Evolutionary conservation across 257 asterid species (phyloP).

Genomic region (Agastache rugosa): DNA sequence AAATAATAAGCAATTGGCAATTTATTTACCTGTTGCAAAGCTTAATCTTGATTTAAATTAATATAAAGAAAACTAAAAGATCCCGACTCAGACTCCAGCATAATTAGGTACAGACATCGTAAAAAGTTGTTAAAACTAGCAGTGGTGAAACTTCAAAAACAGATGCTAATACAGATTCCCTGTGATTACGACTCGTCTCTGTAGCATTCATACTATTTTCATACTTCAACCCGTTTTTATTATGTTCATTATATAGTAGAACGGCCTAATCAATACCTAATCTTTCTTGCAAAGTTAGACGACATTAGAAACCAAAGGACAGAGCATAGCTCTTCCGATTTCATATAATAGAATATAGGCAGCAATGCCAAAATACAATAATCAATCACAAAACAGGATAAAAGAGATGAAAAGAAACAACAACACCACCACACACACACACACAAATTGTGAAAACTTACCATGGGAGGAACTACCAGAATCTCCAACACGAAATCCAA

Average conservation of each 20-base stretch:
- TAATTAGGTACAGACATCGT: background rate
- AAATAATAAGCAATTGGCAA: too few relatives aligned
- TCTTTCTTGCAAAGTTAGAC: background rate
- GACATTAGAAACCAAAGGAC: background rate
- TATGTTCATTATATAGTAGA: background rate
- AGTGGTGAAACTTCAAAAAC: background rate
- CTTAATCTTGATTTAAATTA: background rate
- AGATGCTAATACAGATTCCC: background rate
- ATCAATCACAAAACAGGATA: background rate
- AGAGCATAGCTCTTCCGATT: background rate
- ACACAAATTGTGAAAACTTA: conserved; percentile 35
- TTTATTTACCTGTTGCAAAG: too few relatives aligned
- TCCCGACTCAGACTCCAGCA: background rate
- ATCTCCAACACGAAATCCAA: conserved; percentile 76
- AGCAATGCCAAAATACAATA: background rate
- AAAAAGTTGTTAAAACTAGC: background rate
- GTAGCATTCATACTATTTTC: background rate
- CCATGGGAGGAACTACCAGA: conserved; percentile 57
- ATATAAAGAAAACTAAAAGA: background rate
- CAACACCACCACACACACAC: background rate
- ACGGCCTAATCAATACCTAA: background rate
- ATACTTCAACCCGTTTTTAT: background rate
- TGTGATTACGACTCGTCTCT: background rate
- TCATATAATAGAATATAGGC: background rate
- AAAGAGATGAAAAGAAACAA: background rate